phyloP scores from a whole-genome alignment of 106 monocot genomes.

The Agapanthus africanus region DNA sequence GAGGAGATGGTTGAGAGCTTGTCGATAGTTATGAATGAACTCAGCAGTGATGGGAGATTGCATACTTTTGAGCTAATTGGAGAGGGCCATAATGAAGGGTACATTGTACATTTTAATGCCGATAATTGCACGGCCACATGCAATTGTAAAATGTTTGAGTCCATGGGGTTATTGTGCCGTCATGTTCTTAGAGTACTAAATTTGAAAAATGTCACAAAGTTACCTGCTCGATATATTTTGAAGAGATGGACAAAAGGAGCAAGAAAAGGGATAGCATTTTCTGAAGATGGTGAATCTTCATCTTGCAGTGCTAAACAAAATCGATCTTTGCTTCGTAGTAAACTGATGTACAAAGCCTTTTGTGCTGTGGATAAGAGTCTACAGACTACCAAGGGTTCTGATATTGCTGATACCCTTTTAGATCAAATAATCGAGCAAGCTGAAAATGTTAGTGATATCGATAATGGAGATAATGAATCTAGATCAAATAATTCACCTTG shows the following conservation, averaged over 20 bases:
- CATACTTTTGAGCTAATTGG: neutral
- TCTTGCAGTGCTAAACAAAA: neutral
- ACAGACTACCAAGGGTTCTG: neutral
- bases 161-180: too few relatives aligned
- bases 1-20: slow-evolving; percentile 7
- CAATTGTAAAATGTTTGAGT: too few relatives aligned
- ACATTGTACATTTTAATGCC: neutral
- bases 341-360: neutral
- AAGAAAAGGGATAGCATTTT: neutral
- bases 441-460: neutral
- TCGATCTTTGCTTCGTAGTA: neutral
- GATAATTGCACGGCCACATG: slow-evolving; percentile 14
- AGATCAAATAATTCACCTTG: neutral
- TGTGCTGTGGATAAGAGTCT: slow-evolving; percentile 2
- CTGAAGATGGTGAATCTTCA: neutral
- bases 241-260: slow-evolving; percentile 2
- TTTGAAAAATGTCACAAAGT: neutral
- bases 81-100: neutral
- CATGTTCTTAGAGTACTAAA: slow-evolving; percentile 25
- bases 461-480: neutral
- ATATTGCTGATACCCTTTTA: neutral
- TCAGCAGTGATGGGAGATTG: neutral
- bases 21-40: slow-evolving; percentile 3
- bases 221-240: neutral
- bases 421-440: slow-evolving; percentile 6